Base-by-base conservation (phyloP, 2,329 filamentous ascomycete species). In the Penicillium sp. region DNA sequence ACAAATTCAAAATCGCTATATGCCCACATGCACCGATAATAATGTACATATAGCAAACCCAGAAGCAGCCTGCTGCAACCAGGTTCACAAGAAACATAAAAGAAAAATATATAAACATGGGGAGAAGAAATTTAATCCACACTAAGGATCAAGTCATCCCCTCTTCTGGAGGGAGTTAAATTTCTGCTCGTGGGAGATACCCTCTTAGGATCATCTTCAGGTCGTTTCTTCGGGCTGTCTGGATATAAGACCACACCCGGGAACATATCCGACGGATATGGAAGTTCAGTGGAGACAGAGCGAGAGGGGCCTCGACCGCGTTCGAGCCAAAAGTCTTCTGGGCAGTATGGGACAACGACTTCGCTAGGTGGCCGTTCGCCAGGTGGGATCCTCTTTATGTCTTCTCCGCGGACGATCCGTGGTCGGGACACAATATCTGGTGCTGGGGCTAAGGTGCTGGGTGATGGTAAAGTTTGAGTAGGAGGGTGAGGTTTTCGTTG, bases 311-410 rank as follows among this genome's bases (percentile, higher is more conserved):
- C 43, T 39, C 57, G 51, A 16, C 52, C 55, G 9, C 64, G 60
- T 42, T 67, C 63, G 10, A 61, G 49, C 71, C 69, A 72, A 49
- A 68, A 59, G 56, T 71, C 68, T 11, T 72, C 68, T 1, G 70
- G 71, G 14, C 64, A 65, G 52, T 69, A 73, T 7, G 69, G 66
- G 7, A 56, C 61, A 8, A 60, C 59, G 14, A 65, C 54, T 21
- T 62, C 65, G n/a, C 62, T 63, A 11, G 68, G 62, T 35, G 65
- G 64, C 3, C 64, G 68, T 19, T 62, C 65, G n/a, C 66, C 66
- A 21, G 72, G 68, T 27, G 73, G 60, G 1, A 74, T 66, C 13
- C 68, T 61, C 50, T 68, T 72, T 31, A 74, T 74, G 49, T 73
- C 70, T 27, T 73, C 67, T 11, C 63, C 55, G 10, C 66, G 63